Evolutionary conservation across 495 filamentous ascomycete genomes (phyloP), one percentile per base, ranked within the genome.

Genomic region (Lasiosphaeris hirsuta): DNA sequence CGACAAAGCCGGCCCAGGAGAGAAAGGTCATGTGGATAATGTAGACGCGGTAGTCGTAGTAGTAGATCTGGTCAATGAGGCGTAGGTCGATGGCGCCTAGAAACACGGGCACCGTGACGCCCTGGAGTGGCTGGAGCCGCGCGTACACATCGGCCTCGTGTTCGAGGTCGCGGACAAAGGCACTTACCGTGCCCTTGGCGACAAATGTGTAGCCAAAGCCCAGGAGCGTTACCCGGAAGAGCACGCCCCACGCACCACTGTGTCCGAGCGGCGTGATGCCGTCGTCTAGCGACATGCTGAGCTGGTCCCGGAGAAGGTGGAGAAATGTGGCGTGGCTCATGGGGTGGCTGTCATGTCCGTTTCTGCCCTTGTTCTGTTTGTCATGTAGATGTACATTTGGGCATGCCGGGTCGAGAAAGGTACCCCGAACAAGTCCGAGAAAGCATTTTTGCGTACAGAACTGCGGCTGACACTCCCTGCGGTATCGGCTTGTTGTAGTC

Each of bases 391-490:
- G 34, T 1, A 76, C 56, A 56, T 81, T 81, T 5, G 37, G 73
- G 75, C 76, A 82, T 8, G 7, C 3, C 11, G 56, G 23, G 53
- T 82, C 78, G 14, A 81, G 63, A 4, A 41, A 7, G 19, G 48
- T 55, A 0, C 71, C 64, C 7, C 54, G 57, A 14, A 77, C 65
- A n/a, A 82, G 58, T 3, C 76, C 75, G 7, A 73, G 65, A 34
- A 82, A 68, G 60, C 72, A 82, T 19, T 65, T 63, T 59, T 80
- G 74, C 0, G 76, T 79, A 51, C 74, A 82, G 53, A 78, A 78
- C 36, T 46, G 45, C 37, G 47, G 15, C 36, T 39, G 7, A 8
- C 8, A 44, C 17, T 15, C 42, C 14, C 42, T 15, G 9, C 42
- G 9, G 9, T 15, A 7, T 8, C 15, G 9, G 42, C 8, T 15